Evolutionary conservation across 192 early-diverging fungal species (phyloP).

Genomic region (Chytriomyces sp.): DNA sequence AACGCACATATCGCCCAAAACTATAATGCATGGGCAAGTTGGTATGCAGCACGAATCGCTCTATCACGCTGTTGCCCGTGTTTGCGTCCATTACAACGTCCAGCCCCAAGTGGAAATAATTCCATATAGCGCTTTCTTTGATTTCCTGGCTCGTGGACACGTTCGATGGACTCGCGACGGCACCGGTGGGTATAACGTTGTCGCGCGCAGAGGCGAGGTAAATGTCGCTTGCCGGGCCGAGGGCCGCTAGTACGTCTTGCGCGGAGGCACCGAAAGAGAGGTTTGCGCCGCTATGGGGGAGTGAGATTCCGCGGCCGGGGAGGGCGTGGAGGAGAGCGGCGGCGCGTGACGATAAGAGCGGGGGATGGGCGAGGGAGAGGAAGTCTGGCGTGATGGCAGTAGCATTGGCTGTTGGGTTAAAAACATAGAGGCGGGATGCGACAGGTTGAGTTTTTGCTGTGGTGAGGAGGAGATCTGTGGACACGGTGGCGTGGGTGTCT

Average conservation of each 20-base stretch:
- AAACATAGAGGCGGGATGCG: constrained; percentile 20
- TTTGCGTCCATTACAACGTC: constrained; percentile 11
- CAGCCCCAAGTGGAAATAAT: constrained; percentile 20
- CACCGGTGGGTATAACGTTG: neutral
- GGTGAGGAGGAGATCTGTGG: constrained; percentile 14
- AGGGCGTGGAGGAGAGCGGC: neutral
- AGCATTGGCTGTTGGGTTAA: neutral
- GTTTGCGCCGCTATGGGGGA: neutral
- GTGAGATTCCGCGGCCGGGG: constrained; percentile 1
- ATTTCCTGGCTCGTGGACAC: neutral
- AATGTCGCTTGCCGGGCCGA: neutral
- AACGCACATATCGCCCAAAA: constrained; percentile 2
- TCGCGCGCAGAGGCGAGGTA: neutral
- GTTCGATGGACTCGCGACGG: neutral
- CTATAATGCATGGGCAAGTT: constrained; percentile 3
- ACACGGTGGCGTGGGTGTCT: neutral
- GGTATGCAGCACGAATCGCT: neutral
- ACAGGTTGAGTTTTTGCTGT: neutral
- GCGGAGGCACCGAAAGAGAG: neutral
- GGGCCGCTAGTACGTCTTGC: neutral
- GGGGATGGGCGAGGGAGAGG: neutral
- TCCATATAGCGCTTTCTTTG: constrained; percentile 3
- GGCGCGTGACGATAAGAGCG: neutral
- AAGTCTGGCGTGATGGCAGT: neutral
- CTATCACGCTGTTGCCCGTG: neutral